Percentiles rank a stretch among this genome's conserved stretches.
phyloP scores from a whole-genome alignment of 1,284 basidiomycete genomes.

The Ganoderma resinaceum region DNA sequence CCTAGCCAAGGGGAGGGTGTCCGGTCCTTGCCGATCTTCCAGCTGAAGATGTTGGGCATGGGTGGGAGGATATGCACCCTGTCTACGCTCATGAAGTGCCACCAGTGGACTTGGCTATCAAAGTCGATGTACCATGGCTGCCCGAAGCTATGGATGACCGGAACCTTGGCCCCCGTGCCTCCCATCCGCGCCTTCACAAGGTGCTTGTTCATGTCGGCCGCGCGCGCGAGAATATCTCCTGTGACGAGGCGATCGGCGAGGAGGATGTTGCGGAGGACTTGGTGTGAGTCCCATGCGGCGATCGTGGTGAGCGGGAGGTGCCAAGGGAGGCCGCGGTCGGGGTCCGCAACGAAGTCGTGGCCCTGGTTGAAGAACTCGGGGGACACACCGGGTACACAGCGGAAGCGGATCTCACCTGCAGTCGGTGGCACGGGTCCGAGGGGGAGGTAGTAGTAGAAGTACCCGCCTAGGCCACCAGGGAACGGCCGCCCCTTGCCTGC shows the following conservation, averaged over 20 bases:
- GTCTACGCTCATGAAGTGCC: conserved; percentile 17
- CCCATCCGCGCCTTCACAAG: not conserved
- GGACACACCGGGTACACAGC: not conserved
- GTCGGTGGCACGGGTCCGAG: not conserved
- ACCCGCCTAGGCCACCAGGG: conserved; percentile 15
- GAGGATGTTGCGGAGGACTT: conserved; percentile 16
- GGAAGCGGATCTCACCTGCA: conserved; percentile 22
- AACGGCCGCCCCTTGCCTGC: not conserved
- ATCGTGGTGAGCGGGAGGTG: conserved; percentile 17
- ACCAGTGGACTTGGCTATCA: conserved; percentile 14
- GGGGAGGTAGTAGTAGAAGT: conserved; percentile 19
- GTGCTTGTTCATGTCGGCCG: conserved; percentile 6
- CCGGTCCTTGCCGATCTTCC: conserved; percentile 1
- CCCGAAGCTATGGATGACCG: conserved; percentile 11
- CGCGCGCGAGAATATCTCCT: conserved; percentile 1
- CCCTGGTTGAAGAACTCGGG: conserved; percentile 12
- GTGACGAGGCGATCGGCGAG: conserved; percentile 15
- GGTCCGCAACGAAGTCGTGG: conserved; percentile 5
- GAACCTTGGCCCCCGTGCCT: not conserved
- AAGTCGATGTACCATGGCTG: conserved; percentile 22
- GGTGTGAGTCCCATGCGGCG: conserved; percentile 7
- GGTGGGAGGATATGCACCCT: conserved; percentile 3
- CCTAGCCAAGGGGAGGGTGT: conserved; percentile 17
- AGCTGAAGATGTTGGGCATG: conserved; percentile 12
- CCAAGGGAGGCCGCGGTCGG: conserved; percentile 16